phyloP scores from a whole-genome alignment of 202 grass and related monocot genomes.

The Setaria viridis region DNA sequence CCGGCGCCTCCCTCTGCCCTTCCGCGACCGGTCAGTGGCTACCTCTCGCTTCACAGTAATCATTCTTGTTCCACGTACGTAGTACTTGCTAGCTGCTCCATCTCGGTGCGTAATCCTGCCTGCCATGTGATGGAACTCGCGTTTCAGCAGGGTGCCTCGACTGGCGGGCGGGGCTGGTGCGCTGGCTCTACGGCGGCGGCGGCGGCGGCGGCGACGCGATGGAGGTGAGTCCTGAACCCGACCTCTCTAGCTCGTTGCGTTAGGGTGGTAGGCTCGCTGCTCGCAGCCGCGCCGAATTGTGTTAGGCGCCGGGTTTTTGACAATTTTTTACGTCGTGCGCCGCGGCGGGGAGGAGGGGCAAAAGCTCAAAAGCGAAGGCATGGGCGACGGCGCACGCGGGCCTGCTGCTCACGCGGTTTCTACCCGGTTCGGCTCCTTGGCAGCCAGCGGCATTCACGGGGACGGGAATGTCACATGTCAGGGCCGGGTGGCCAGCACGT shows the following conservation, averaged over 20 bases:
- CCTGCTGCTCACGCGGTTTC: conserved; percentile 42
- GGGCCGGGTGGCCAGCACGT: conserved; percentile 42
- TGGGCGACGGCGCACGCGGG: conserved; percentile 27
- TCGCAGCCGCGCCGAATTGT: neutral
- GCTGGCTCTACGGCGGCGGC: conserved; percentile 59
- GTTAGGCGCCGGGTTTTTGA: conserved; percentile 44
- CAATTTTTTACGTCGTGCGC: conserved; percentile 32
- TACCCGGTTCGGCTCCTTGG: conserved; percentile 37
- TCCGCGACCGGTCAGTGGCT: conserved; percentile 49
- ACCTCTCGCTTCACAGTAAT: neutral
- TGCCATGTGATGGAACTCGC: neutral
- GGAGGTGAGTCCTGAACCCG: conserved; percentile 49
- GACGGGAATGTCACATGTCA: conserved; percentile 32
- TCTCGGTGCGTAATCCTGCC: no score
- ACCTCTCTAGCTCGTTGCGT: neutral
- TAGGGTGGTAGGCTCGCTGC: neutral
- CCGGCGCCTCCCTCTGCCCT: conserved; percentile 79
- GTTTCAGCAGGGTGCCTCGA: conserved; percentile 63
- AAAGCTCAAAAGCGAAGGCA: neutral
- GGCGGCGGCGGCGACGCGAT: conserved; percentile 52
- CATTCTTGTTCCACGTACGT: no score
- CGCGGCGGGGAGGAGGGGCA: neutral
- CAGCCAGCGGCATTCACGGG: conserved; percentile 59
- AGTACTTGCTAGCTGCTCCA: no score
- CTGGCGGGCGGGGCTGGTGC: conserved; percentile 64